phyloP scores from a whole-genome alignment of 371 early-diverging fungal genomes.

The Lichtheimia corymbifera region DNA sequence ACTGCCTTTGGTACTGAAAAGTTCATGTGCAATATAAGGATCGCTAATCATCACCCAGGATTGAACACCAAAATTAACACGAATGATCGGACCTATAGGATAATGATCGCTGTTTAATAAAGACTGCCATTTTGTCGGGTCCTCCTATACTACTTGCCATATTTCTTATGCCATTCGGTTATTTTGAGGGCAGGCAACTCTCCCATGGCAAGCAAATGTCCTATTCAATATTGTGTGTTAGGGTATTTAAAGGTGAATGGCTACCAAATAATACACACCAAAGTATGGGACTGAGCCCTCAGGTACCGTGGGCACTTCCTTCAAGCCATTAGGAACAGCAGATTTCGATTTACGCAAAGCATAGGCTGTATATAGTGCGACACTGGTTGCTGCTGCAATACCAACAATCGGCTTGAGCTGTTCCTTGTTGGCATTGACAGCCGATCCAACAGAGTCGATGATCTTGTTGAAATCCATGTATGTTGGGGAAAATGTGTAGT shows the following conservation, averaged over 20 bases:
- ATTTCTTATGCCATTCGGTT: conserved; percentile 17
- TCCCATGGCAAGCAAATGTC: conserved; percentile 21
- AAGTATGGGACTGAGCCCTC: conserved; percentile 13
- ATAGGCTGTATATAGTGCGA: conserved; percentile 7
- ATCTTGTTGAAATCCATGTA: no score
- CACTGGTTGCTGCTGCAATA: conserved; percentile 13
- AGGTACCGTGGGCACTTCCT: conserved; percentile 9
- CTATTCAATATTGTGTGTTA: conserved; percentile 3
- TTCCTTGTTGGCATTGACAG: background rate
- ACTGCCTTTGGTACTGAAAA: conserved; percentile 20
- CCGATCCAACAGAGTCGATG: no score
- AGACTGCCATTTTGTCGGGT: no score
- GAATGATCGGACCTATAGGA: conserved; percentile 18
- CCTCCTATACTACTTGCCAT: conserved; percentile 6
- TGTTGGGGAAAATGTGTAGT: no score
- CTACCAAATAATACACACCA: conserved; percentile 2
- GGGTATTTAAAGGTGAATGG: no score
- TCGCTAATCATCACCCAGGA: conserved; percentile 23
- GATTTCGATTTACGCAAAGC: background rate
- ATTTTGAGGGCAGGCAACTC: conserved; percentile 11
- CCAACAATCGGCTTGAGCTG: conserved; percentile 2
- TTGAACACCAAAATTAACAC: conserved; percentile 21
- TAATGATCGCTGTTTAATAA: background rate
- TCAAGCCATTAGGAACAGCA: background rate
- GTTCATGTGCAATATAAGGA: conserved; percentile 25